Base-by-base conservation (phyloP, 148 eudicot species). In the Drosera capensis region DNA sequence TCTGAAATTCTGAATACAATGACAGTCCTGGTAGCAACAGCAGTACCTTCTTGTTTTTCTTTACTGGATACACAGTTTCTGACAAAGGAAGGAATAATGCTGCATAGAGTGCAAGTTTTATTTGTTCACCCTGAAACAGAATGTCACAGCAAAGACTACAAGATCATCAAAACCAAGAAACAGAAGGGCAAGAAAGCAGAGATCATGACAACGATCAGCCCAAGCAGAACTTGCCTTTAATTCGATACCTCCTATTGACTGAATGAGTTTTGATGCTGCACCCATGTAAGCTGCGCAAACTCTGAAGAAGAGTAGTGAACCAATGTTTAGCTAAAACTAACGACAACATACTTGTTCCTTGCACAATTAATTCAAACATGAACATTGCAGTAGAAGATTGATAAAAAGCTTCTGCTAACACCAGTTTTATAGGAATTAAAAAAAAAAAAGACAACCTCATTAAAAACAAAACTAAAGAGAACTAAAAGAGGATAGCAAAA, bases 61-160 rank as follows among this genome's bases (percentile, higher is more conserved):
- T 70, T 41, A 78, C 80, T 43, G 20, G 69, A 70, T 69, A 84
- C 17, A 54, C 31, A 29, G 67, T 43, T 31, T 66, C 49, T 55
- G 87, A 71, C 23, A 84, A 60, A 37, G 87, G 95, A 20, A 90
- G 65, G 58, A 90, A 67, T 60, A 90, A 58, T 23, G 93, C 67
- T 45, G 97, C 77, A 68, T 80, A 84, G 20, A 90, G 65, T 47
- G 61, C 65, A 5, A 90, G 74, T 48, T 93, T 72, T 63, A 59
- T 66, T 34, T 84, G 93, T 23, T 90, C 95, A 65, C 73, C 94
- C 96, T 86, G 23, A 43, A 28, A 64, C 17, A 31, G n/a, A n/a
- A n/a, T n/a, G n/a, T n/a, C n/a, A n/a, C n/a, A n/a, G n/a, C n/a
- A n/a, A n/a, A n/a, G n/a, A n/a, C n/a, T n/a, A n/a, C n/a, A n/a